Percentiles rank a stretch among this genome's conserved stretches.
These are phyloP conservation scores for Dictyostelium firmibasis DNA, from an alignment of 78 protist species.

Conservation along the genomic window DNA sequence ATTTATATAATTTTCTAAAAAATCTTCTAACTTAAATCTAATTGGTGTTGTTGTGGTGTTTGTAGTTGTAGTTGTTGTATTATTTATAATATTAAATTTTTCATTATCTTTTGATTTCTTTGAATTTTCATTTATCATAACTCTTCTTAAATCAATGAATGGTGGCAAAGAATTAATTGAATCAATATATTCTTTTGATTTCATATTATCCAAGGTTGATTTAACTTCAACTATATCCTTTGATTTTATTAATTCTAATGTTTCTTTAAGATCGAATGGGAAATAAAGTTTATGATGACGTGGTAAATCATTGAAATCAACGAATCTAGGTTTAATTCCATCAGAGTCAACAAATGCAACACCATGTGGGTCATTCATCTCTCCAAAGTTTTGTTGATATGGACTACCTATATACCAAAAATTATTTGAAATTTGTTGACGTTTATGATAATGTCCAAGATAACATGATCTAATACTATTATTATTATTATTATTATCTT, in stretches of 20 bases:
- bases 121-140: conserved; percentile 7
- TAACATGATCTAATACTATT: conserved; percentile 17
- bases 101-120: neutral
- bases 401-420: conserved; percentile 78
- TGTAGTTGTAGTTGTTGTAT: neutral
- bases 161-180: conserved; percentile 19
- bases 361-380: conserved; percentile 77
- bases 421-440: conserved; percentile 35
- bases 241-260: neutral
- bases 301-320: conserved; percentile 40
- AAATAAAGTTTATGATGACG: conserved; percentile 26
- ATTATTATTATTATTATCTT: neutral
- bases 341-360: conserved; percentile 31
- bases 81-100: neutral
- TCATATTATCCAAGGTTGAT: conserved; percentile 40
- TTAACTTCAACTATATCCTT: conserved; percentile 37
- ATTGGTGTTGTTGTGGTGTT: neutral
- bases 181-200: conserved; percentile 10
- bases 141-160: conserved; percentile 30
- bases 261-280: conserved; percentile 9
- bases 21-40: conserved; percentile 41
- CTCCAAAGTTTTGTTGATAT: conserved; percentile 74
- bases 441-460: conserved; percentile 61
- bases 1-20: conserved; percentile 26
- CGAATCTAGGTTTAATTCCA: conserved; percentile 24